Percentiles rank a stretch among this genome's conserved stretches.
phyloP scores from a whole-genome alignment of 192 early-diverging fungal genomes.

The Coemansia sp. region DNA sequence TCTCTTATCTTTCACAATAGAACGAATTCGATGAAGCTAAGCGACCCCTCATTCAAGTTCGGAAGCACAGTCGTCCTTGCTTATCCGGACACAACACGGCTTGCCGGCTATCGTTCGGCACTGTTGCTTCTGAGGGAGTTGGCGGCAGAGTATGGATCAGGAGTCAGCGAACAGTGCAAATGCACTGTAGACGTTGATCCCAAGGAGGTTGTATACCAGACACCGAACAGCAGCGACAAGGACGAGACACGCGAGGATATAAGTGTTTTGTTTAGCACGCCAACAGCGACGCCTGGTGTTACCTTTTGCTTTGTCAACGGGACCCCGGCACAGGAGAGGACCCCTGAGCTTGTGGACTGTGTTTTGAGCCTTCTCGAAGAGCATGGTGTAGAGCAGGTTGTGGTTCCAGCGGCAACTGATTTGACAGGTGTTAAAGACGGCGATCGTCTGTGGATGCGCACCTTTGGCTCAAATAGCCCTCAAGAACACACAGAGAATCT shows the following conservation, averaged over 20 bases:
- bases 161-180: conserved; percentile 4
- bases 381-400: conserved; percentile 23
- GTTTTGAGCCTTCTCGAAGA: conserved; percentile 21
- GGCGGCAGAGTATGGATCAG: neutral
- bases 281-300: conserved; percentile 1
- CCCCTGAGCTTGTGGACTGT: conserved; percentile 32
- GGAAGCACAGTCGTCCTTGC: conserved; percentile 37
- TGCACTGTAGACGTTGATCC: neutral
- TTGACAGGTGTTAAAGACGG: conserved; percentile 10
- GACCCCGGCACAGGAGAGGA: conserved; percentile 23
- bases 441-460: conserved; percentile 20
- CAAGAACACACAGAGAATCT: no score
- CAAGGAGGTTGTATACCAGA: neutral
- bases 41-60: conserved; percentile 25
- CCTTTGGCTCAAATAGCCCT: neutral
- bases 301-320: conserved; percentile 46
- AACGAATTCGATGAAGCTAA: conserved; percentile 23
- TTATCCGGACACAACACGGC: conserved; percentile 43
- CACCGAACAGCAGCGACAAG: neutral
- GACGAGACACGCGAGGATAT: conserved; percentile 3
- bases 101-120: conserved; percentile 46
- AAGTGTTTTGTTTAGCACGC: conserved; percentile 16
- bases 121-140: conserved; percentile 28
- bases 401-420: conserved; percentile 33
- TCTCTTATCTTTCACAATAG: no score